Percentiles rank a stretch among this genome's conserved stretches.
phyloP scores from a whole-genome alignment of 805 yeast species.

The Candida nemodendra region DNA sequence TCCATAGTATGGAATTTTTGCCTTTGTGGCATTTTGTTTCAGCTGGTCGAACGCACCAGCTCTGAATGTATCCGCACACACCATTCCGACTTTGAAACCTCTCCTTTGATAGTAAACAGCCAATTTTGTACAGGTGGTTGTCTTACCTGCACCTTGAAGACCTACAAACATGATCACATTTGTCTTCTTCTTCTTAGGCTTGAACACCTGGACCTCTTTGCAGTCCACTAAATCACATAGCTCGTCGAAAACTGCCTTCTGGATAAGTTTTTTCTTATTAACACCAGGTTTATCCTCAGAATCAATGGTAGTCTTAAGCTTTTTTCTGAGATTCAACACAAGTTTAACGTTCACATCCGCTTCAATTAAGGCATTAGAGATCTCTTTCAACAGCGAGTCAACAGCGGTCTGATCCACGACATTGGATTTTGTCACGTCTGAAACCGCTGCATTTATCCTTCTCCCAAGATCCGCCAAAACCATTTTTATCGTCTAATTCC shows the following conservation, averaged over 20 bases:
- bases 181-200: slow-evolving; percentile 79
- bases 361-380: slow-evolving; percentile 86
- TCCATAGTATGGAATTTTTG: slow-evolving; percentile 92
- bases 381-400: slow-evolving; percentile 76
- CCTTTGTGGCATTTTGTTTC: slow-evolving; percentile 95
- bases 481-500: slow-evolving; percentile 44
- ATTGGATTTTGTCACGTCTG: slow-evolving; percentile 55
- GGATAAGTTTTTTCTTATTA: slow-evolving; percentile 77
- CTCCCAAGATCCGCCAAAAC: slow-evolving; percentile 79
- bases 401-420: slow-evolving; percentile 59
- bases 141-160: slow-evolving; percentile 97
- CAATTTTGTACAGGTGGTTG: slow-evolving; percentile 94
- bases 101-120: slow-evolving; percentile 93
- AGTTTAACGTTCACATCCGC: slow-evolving; percentile 90
- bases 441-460: slow-evolving; percentile 71
- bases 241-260: slow-evolving; percentile 93
- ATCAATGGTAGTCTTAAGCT: slow-evolving; percentile 59
- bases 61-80: slow-evolving; percentile 98
- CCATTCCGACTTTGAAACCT: slow-evolving; percentile 93
- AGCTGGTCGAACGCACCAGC: slow-evolving; percentile 99
- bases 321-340: slow-evolving; percentile 73
- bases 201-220: slow-evolving; percentile 44
- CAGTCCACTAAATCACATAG: slow-evolving; percentile 83
- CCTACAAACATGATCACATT: slow-evolving; percentile 97
- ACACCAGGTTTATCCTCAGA: slow-evolving; percentile 51